phyloP scores from a whole-genome alignment of 176 grass and related monocot species.

The Musa beccarii region DNA sequence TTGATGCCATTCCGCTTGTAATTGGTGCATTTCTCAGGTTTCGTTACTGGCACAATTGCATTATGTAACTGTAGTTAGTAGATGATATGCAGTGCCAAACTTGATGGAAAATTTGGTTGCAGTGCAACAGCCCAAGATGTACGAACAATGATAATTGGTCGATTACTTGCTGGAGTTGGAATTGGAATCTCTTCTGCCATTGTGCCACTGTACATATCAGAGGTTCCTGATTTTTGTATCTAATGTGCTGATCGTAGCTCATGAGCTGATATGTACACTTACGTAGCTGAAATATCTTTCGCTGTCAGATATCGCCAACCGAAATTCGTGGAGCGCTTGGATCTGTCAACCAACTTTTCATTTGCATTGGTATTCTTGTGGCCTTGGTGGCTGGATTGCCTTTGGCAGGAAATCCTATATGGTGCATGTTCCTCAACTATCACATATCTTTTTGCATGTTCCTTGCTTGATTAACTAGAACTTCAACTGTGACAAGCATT shows the following conservation, averaged over 20 bases:
- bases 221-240: constrained; percentile 46
- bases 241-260: not conserved
- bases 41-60: not conserved
- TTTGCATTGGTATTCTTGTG: constrained; percentile 89
- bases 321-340: constrained; percentile 98
- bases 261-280: not conserved
- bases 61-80: too few species aligned
- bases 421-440: constrained; percentile 39
- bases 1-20: constrained; percentile 79
- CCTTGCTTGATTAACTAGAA: too few species aligned
- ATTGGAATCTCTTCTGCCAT: constrained; percentile 95
- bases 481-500: too few species aligned
- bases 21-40: constrained; percentile 88
- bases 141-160: constrained; percentile 84
- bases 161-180: constrained; percentile 85
- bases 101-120: constrained; percentile 11
- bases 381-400: constrained; percentile 94
- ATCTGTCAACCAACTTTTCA: constrained; percentile 95
- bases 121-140: constrained; percentile 91
- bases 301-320: constrained; percentile 85
- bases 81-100: not conserved
- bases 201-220: constrained; percentile 99
- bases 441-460: too few species aligned
- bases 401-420: constrained; percentile 74
- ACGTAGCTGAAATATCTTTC: constrained; percentile 13